Evolutionary conservation across 768 basidiomycete species (phyloP).

Genomic region (Neoboletus magnificus): DNA sequence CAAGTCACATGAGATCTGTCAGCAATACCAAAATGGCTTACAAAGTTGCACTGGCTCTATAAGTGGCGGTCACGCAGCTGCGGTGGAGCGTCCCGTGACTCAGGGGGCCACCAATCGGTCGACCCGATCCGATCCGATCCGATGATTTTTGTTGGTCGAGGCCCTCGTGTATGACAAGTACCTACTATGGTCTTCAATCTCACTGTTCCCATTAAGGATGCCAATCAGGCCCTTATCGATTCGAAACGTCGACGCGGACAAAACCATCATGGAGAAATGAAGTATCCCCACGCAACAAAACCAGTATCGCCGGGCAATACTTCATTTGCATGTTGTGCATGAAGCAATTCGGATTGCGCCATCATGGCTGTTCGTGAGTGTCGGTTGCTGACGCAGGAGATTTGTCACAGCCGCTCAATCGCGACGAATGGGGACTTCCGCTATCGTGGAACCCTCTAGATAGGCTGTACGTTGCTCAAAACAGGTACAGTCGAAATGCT

Average conservation of each 20-base stretch:
- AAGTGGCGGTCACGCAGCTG: not conserved
- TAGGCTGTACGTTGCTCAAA: too few relatives aligned
- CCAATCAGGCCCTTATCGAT: not conserved
- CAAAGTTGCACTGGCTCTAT: not conserved
- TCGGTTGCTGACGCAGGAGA: too few relatives aligned
- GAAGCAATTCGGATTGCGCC: conserved; percentile 56
- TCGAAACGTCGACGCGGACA: not conserved
- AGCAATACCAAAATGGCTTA: not conserved
- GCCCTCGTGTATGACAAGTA: too few relatives aligned
- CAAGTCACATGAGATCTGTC: conserved; percentile 4
- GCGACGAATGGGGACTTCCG: too few relatives aligned
- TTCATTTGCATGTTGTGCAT: conserved; percentile 99
- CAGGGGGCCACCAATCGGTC: not conserved
- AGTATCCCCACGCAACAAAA: not conserved
- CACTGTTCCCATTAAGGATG: not conserved
- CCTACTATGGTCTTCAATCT: not conserved
- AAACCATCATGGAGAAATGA: not conserved
- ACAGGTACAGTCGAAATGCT: too few relatives aligned
- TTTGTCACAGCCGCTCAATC: too few relatives aligned
- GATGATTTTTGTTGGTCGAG: too few relatives aligned
- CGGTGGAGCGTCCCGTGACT: too few relatives aligned
- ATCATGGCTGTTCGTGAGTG: too few relatives aligned
- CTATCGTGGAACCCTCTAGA: too few relatives aligned
- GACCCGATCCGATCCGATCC: not conserved
- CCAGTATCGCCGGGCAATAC: conserved; percentile 85